phyloP scores from a whole-genome alignment of 2,329 filamentous ascomycete species.

The Cordyceps militaris region DNA sequence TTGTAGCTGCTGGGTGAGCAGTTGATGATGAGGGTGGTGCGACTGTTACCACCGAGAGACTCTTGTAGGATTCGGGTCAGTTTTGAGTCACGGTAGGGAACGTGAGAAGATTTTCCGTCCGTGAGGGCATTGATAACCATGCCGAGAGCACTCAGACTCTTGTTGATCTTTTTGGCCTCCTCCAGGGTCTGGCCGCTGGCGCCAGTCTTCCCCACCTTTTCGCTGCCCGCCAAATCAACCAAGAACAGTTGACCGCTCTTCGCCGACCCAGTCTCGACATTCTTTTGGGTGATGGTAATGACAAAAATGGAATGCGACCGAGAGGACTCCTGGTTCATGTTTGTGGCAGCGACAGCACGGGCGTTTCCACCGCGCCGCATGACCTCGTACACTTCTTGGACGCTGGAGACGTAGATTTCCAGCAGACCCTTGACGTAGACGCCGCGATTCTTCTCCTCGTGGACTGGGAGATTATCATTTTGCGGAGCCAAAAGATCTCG shows the following conservation, averaged over 20 bases:
- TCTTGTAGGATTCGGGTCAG: conserved; percentile 96
- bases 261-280: conserved; percentile 88
- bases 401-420: conserved; percentile 92
- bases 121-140: conserved; percentile 99
- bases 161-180: conserved; percentile 99
- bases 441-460: conserved; percentile 92
- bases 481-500: conserved; percentile 85
- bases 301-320: conserved; percentile 98
- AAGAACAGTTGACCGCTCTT: conserved; percentile 96
- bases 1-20: conserved; percentile 99
- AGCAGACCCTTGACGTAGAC: conserved; percentile 94
- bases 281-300: conserved; percentile 95
- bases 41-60: conserved; percentile 91
- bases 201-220: conserved; percentile 98
- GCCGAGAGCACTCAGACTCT: conserved; percentile 93
- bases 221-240: conserved; percentile 95
- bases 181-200: conserved; percentile 95
- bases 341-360: conserved; percentile 88
- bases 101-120: conserved; percentile 91
- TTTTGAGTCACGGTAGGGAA: conserved; percentile 97
- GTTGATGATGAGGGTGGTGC: conserved; percentile 98
- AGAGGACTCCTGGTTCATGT: conserved; percentile 99
- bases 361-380: conserved; percentile 88
- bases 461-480: conserved; percentile 94
- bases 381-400: conserved; percentile 93